Percentiles rank a stretch among this genome's conserved stretches.
Evolutionary conservation across 352 stramenopile genomes (phyloP).

Genomic region (Globisporangium uncinulatum): DNA sequence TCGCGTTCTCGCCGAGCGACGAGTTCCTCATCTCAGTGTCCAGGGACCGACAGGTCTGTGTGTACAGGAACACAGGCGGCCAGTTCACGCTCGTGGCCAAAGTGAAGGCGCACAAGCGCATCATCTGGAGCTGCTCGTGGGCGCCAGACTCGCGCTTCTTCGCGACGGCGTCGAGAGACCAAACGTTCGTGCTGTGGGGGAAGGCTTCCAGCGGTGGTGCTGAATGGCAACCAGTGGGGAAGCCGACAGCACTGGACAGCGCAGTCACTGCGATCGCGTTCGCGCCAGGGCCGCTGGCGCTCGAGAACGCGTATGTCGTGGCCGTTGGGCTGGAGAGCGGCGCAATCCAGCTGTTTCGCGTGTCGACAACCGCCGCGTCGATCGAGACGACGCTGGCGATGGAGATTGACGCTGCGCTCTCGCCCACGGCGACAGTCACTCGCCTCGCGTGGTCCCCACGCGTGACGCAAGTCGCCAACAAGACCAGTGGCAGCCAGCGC

Average conservation of each 20-base stretch:
- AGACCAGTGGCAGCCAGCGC: background rate
- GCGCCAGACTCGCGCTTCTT: constrained; percentile 52
- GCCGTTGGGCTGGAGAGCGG: constrained; percentile 61
- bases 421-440: constrained; percentile 33
- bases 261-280: constrained; percentile 68
- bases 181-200: constrained; percentile 55
- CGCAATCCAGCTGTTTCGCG: constrained; percentile 30
- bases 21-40: constrained; percentile 60
- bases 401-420: constrained; percentile 18
- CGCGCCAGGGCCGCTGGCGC: constrained; percentile 13
- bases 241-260: constrained; percentile 22
- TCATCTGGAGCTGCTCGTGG: constrained; percentile 81
- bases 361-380: constrained; percentile 3
- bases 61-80: constrained; percentile 29
- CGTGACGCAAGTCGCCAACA: background rate
- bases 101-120: constrained; percentile 68
- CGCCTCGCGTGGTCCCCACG: constrained; percentile 41
- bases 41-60: constrained; percentile 64
- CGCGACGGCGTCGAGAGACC: constrained; percentile 55
- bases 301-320: constrained; percentile 22
- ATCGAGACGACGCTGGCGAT: constrained; percentile 11
- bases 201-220: background rate
- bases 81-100: constrained; percentile 36
- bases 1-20: constrained; percentile 68
- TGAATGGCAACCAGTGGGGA: constrained; percentile 20